Percentiles rank a stretch among this genome's conserved stretches.
phyloP scores from a whole-genome alignment of 2,329 filamentous ascomycete genomes.

The Fusarium solani-melongenae region DNA sequence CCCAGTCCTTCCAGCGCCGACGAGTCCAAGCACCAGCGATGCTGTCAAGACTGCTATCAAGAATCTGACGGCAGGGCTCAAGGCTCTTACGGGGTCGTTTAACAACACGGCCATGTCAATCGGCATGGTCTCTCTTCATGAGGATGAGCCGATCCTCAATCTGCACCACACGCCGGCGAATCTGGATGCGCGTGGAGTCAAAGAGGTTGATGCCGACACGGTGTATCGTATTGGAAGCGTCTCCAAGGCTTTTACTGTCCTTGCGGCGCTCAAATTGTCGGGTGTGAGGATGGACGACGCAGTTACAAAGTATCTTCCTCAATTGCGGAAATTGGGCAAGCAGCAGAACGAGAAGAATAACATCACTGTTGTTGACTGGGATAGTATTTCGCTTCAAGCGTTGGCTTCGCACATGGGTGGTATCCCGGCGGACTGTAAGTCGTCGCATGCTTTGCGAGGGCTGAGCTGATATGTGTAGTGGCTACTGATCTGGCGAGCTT shows the following conservation, averaged over 20 bases:
- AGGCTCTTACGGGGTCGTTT: background rate
- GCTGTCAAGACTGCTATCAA: background rate
- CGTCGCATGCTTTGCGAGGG: too few species aligned
- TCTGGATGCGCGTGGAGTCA: constrained; percentile 4
- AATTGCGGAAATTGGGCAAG: background rate
- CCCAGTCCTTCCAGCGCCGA: constrained; percentile 8
- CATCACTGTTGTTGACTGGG: constrained; percentile 1
- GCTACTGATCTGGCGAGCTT: constrained; percentile 11
- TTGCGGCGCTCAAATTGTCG: background rate
- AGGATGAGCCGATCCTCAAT: background rate
- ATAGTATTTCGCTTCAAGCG: background rate
- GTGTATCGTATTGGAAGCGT: constrained; percentile 18
- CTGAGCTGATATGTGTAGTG: background rate
- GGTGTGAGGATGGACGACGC: constrained; percentile 5
- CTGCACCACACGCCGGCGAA: constrained; percentile 4
- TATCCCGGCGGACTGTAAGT: constrained; percentile 8
- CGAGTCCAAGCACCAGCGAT: background rate
- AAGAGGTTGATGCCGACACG: background rate
- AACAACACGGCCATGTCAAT: constrained; percentile 12
- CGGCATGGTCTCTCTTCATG: background rate
- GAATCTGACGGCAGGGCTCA: background rate
- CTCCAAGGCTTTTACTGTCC: constrained; percentile 7
- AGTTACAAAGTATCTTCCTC: constrained; percentile 19
- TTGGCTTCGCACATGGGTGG: constrained; percentile 19
- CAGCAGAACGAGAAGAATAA: constrained; percentile 1